Base-by-base conservation (phyloP, 495 filamentous ascomycete genomes). In the Aspergillus sclerotioniger region DNA sequence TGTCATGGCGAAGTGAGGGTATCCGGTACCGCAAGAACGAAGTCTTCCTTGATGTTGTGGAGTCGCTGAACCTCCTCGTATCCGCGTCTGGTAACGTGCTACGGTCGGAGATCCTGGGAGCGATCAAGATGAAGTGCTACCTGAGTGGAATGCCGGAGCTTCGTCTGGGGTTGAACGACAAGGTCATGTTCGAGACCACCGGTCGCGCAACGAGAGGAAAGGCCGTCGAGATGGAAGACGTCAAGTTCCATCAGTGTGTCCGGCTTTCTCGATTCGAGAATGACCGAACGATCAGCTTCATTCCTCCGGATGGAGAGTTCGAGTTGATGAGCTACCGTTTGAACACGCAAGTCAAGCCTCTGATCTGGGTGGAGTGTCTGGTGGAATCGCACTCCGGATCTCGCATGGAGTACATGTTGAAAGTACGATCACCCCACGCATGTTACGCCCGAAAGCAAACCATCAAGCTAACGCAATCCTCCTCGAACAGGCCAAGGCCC, bases 101-200 rank as follows among this genome's bases (percentile, higher is more conserved):
- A 54, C 88, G 95, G 29, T 97, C 92, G 6, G 95, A 99, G 77
- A 99, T 99, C 61, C 79, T 99, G 13, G 95, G 95, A 41, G 93
- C 94, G 17, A 85, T 99, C 68, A 99, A 99, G 74, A 94, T 99
- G 95, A 99, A 99, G 76, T 99, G 95, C 76, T 99, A 98, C 71
- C 83, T 99, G 31, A 96, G 90, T 52, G 95, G 95, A 31, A 99
- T 99, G 95, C 95, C 95, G 7, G 95, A 99, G 71, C 76, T 99
- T 63, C 89, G 95, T 49, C 72, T 99, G 43, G 95, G 95, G 0
- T 72, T 99, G 63, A 99, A 99, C 79, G 95, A 99, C 75, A 99
- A 99, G 72, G 95, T 90, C 64, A 99, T 99, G 95, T 99, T 99
- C 68, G 95, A 99, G 77, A 94, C 91, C 31, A 99, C 95, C 8